Conservation (phyloP, 495 filamentous ascomycete species). For the Neurospora discreta region DNA sequence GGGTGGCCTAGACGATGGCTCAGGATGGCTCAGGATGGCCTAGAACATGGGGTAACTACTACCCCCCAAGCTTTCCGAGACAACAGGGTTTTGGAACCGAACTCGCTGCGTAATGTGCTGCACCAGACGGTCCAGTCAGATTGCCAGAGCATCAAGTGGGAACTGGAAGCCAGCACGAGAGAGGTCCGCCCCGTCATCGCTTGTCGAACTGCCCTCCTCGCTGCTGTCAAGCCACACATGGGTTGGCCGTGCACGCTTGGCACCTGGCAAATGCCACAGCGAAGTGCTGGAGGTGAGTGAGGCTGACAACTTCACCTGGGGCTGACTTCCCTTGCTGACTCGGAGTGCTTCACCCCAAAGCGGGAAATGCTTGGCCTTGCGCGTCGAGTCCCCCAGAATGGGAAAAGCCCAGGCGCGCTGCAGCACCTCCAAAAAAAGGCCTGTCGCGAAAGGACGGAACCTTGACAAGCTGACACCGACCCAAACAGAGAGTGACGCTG, state of each 20-base stretch:
- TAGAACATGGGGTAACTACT: not conserved
- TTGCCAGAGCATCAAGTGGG: not conserved
- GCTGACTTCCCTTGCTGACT: too few species aligned
- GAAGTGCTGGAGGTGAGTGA: not conserved
- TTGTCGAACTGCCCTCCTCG: not conserved
- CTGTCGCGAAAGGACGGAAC: not conserved
- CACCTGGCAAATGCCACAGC: not conserved
- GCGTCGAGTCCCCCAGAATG: not conserved
- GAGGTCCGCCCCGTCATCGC: not conserved
- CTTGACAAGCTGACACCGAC: not conserved
- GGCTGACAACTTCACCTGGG: not conserved
- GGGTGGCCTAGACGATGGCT: not conserved
- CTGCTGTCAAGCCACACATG: not conserved
- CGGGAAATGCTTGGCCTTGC: not conserved
- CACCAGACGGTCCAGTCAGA: not conserved
- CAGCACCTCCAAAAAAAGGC: slow-evolving; percentile 15
- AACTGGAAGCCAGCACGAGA: not conserved
- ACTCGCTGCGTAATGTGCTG: not conserved
- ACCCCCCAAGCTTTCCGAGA: not conserved
- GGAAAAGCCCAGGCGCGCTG: slow-evolving; percentile 11
- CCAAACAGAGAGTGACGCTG: not conserved
- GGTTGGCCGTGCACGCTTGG: not conserved
- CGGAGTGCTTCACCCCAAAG: not conserved
- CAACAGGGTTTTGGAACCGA: too few species aligned
- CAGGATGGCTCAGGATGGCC: not conserved